phyloP scores from a whole-genome alignment of 345 rosid species.

The Dovyalis caffra region DNA sequence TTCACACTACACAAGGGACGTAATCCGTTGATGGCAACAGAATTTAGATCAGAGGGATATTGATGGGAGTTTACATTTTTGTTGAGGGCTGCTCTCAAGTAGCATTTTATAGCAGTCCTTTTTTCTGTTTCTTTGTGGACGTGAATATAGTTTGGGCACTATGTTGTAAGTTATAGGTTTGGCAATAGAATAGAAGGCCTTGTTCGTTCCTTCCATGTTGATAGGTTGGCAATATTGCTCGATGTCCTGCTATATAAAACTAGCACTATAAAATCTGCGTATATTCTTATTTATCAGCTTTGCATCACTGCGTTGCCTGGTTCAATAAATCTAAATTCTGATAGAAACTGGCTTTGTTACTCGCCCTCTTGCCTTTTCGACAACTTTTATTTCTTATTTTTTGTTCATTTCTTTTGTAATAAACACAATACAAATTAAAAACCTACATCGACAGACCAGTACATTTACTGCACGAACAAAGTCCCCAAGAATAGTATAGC shows the following conservation, averaged over 20 bases:
- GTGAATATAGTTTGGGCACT: background rate
- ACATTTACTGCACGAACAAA: background rate
- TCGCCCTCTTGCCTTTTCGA: background rate
- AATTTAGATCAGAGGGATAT: background rate
- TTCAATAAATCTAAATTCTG: background rate
- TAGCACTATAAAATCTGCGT: background rate
- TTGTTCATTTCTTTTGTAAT: background rate
- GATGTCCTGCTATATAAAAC: background rate
- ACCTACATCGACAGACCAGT: background rate
- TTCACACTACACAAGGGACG: slow-evolving; percentile 8
- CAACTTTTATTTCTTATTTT: background rate
- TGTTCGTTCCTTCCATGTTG: background rate
- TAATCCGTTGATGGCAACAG: background rate
- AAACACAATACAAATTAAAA: background rate
- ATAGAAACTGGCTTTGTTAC: background rate
- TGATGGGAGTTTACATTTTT: background rate
- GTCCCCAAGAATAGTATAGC: too few relatives aligned
- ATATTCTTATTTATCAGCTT: background rate
- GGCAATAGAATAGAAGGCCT: background rate
- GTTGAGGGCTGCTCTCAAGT: slow-evolving; percentile 7
- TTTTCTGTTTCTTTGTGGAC: background rate
- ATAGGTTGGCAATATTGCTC: background rate
- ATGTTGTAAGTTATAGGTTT: background rate
- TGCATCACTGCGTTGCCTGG: background rate
- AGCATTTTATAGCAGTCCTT: background rate